Base-by-base conservation (phyloP, 305 asterid genomes). In the Coffea humblotiana region DNA sequence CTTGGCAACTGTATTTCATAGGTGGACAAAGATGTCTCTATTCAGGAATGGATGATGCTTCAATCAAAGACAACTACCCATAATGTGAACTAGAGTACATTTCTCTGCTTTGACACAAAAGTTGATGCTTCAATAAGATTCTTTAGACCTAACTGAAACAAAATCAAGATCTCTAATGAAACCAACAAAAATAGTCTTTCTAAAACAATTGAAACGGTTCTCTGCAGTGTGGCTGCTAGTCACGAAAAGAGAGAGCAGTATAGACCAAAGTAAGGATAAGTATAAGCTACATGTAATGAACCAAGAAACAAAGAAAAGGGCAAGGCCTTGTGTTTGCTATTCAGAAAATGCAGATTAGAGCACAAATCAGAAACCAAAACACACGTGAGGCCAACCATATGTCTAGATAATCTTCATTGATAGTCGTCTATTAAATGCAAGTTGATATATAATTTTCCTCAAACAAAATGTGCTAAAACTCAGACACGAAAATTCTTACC, bases 1-100 rank as follows among this genome's bases (percentile, higher is more conserved):
- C 64, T 49, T 37, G 37, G 61, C 72, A 14, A 76, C 25, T 76
- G 64, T 27, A 64, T 66, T 35, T 77, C 69, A 27, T 65, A 18
- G 56, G 51, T 25, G 27, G 66, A 77, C 43, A 68, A 77, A 48
- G 40, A 32, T 16, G 77, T 54, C 68, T 23, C 32, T 32, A 74
- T 48, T 56, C 0, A 51, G 37, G 52, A 32, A 18, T 43, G 0
- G 18, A 21, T 56, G 54, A 74, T 74, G 69, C 16, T 74, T 58
- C 52, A 35, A 37, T 35, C 56, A 29, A 54, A 27, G 69, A 74
- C 35, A 74, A 3, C 19, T 54, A 10, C 56, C 78, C 40, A 35
- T 18, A 3, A 4, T 35, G 21, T 35, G 49, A 45, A 12, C 8
- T 65, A n/a, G 27, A 65, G 29, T 77, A 48, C 18, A 21, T 5